A percentile compares a stretch with the other conserved stretches of the same genome.
phyloP scores from a whole-genome alignment of 2,329 filamentous ascomycete species.

The Aaosphaeria pasadenensis region DNA sequence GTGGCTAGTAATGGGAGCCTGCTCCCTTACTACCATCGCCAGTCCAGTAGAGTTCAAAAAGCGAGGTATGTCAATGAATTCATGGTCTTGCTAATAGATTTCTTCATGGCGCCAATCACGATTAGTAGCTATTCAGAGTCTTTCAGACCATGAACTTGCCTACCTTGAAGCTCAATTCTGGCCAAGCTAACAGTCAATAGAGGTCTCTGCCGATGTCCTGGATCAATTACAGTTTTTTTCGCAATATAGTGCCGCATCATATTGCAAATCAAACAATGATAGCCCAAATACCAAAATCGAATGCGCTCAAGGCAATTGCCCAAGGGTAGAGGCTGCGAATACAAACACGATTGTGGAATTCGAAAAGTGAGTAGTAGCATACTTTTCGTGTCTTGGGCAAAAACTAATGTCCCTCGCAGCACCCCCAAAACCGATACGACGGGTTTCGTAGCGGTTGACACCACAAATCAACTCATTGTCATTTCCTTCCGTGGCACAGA shows the following conservation, averaged over 20 bases:
- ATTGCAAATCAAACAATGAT: slow-evolving; percentile 50
- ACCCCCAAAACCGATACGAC: slow-evolving; percentile 41
- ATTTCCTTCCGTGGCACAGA: slow-evolving; percentile 59
- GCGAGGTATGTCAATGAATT: neutral
- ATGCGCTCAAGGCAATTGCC: slow-evolving; percentile 48
- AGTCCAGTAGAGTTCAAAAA: neutral
- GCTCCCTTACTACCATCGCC: neutral
- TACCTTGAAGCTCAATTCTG: too few species aligned
- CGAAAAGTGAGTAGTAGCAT: slow-evolving; percentile 37
- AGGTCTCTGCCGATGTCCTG: slow-evolving; percentile 40
- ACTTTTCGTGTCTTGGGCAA: neutral
- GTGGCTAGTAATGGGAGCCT: neutral
- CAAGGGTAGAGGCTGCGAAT: slow-evolving; percentile 45
- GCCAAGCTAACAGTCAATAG: slow-evolving; percentile 8
- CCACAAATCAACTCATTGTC: slow-evolving; percentile 54
- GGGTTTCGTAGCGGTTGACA: slow-evolving; percentile 47
- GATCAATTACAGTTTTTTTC: slow-evolving; percentile 46
- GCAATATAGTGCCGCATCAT: slow-evolving; percentile 53
- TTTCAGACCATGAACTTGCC: too few species aligned
- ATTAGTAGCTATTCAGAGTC: too few species aligned
- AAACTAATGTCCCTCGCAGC: slow-evolving; percentile 8
- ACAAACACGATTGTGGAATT: slow-evolving; percentile 49
- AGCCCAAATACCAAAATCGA: slow-evolving; percentile 42
- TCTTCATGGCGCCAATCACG: neutral
- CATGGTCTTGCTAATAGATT: neutral